These are phyloP conservation scores for Populus hybrid DNA, from an alignment of 441 rosid genomes.

Conservation along the genomic window DNA sequence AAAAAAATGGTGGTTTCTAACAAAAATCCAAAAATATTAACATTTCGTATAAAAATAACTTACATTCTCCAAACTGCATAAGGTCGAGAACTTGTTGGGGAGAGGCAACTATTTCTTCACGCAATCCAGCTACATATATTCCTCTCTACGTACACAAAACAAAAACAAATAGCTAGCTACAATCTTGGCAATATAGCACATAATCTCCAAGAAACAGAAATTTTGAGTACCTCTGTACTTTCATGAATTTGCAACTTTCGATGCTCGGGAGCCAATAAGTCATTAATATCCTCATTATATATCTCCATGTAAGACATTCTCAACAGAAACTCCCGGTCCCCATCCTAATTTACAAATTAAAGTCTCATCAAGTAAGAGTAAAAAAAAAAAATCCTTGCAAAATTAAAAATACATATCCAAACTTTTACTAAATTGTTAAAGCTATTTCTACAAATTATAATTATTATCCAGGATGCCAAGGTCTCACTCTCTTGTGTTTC, in stretches of 20 bases:
- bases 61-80: conserved; percentile 95
- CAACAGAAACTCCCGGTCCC: conserved; percentile 78
- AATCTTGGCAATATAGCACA: conserved; percentile 1
- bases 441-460: background rate
- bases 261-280: conserved; percentile 86
- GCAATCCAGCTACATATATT: conserved; percentile 89
- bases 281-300: conserved; percentile 93
- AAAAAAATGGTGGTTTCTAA: too few species aligned
- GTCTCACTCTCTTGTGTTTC: background rate
- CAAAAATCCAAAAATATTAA: background rate
- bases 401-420: background rate
- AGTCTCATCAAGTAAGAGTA: background rate
- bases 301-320: conserved; percentile 97
- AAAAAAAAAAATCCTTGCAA: background rate
- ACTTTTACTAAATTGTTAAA: background rate
- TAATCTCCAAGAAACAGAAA: background rate
- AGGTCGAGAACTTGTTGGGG: conserved; percentile 89
- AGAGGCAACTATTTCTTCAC: conserved; percentile 92
- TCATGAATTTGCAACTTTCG: conserved; percentile 92
- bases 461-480: background rate
- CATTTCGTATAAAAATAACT: background rate
- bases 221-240: conserved; percentile 59
- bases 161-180: conserved; percentile 7
- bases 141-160: conserved; percentile 53
- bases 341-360: conserved; percentile 40